Evolutionary conservation across 2,329 filamentous ascomycete species (phyloP).

Genomic region (Pyrenochaeta sp.): DNA sequence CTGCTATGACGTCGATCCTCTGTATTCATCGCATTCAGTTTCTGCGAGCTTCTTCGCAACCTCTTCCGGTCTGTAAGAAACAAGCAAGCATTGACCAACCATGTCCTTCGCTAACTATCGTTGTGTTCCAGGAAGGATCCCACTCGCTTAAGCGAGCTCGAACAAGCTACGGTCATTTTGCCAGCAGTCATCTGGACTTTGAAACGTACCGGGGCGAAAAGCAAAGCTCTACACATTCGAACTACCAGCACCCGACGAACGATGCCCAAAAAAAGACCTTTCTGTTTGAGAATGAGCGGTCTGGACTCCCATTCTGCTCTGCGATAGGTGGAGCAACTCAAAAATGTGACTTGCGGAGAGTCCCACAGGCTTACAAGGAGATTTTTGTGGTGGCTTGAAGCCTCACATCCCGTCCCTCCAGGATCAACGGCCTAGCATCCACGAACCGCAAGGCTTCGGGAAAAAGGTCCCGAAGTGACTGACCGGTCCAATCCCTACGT

Average conservation of each 20-base stretch:
- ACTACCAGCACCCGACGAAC: background rate
- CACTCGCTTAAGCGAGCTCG: background rate
- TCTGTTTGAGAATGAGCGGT: background rate
- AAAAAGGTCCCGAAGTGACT: constrained; percentile 9
- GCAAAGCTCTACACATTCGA: too few relatives aligned
- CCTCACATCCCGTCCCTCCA: background rate
- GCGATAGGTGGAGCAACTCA: constrained; percentile 1
- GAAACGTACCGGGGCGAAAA: background rate
- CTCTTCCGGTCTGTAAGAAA: background rate
- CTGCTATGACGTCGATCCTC: constrained; percentile 1
- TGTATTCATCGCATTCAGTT: constrained; percentile 3
- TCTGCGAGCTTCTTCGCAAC: background rate
- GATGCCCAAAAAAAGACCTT: background rate
- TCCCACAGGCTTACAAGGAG: background rate
- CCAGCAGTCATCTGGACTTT: background rate
- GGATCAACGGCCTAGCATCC: background rate
- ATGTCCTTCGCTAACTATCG: background rate
- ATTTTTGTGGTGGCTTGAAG: constrained; percentile 1
- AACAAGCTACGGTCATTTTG: background rate
- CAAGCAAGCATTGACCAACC: background rate
- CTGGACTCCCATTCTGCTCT: background rate
- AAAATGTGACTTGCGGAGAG: background rate
- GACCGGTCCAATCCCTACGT: constrained; percentile 6
- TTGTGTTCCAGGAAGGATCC: background rate
- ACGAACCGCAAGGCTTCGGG: background rate